Conservation (phyloP, 306 rosid genomes). For the Begonia fuchsioides region DNA sequence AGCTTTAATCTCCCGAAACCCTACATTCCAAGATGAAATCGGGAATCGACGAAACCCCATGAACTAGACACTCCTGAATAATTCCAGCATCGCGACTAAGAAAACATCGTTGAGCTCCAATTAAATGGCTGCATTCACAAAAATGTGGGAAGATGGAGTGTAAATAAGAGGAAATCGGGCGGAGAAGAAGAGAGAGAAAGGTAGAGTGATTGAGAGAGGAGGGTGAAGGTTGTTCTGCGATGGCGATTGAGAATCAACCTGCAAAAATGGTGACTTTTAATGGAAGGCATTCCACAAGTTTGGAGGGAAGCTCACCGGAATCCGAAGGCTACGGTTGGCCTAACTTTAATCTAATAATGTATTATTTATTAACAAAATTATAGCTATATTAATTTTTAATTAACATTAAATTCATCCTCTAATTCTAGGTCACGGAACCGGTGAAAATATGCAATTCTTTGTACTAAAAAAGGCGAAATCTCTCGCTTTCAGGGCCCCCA, state of each 20-base stretch:
- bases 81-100: neutral
- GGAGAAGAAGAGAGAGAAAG: neutral
- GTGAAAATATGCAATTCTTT: too few species aligned
- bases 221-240: constrained; percentile 70
- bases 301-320: constrained; percentile 58
- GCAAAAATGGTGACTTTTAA: constrained; percentile 45
- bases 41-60: neutral
- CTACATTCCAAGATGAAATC: neutral
- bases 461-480: too few species aligned
- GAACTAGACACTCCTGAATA: neutral
- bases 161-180: neutral
- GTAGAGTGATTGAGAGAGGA: constrained; percentile 30
- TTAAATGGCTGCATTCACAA: too few species aligned
- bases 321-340: constrained; percentile 59
- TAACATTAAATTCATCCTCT: too few species aligned
- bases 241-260: constrained; percentile 69
- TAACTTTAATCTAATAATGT: constrained; percentile 18
- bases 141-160: neutral
- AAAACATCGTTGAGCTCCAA: too few species aligned
- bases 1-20: neutral
- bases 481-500: too few species aligned
- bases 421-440: too few species aligned
- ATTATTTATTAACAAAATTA: too few species aligned
- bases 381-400: too few species aligned
- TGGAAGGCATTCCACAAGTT: constrained; percentile 47